These are phyloP conservation scores for Westerdykella aurantiaca DNA, from an alignment of 2,329 filamentous ascomycete species.

Conservation along the genomic window DNA sequence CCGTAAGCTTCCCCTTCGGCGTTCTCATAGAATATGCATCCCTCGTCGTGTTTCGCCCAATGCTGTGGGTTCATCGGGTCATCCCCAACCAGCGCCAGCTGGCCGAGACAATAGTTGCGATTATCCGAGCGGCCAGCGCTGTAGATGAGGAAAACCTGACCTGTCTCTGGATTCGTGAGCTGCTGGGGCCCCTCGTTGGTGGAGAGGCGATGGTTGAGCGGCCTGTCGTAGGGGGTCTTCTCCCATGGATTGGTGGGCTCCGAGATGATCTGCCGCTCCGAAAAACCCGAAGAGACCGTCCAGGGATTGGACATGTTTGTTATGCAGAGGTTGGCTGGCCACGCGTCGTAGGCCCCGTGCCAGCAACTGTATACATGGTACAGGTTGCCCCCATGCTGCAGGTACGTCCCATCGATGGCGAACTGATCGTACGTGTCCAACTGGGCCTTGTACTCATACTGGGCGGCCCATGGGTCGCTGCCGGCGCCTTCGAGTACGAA, in stretches of 20 bases:
- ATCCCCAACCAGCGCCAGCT: constrained; percentile 45
- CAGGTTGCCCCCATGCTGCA: constrained; percentile 36
- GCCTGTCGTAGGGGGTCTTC: constrained; percentile 47
- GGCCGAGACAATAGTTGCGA: constrained; percentile 49
- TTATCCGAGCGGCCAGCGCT: constrained; percentile 48
- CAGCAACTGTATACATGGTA: constrained; percentile 40
- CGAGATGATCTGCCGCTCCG: constrained; percentile 44
- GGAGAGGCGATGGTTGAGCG: constrained; percentile 42
- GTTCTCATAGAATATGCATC: constrained; percentile 49
- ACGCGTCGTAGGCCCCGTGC: constrained; percentile 43
- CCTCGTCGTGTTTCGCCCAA: constrained; percentile 45
- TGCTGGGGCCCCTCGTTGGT: constrained; percentile 50
- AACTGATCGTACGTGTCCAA: constrained; percentile 50
- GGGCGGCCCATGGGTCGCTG: constrained; percentile 42
- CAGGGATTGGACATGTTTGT: constrained; percentile 46
- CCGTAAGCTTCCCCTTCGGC: constrained; percentile 42
- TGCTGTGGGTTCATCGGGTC: constrained; percentile 47
- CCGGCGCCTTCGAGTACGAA: constrained; percentile 43
- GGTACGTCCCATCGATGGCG: constrained; percentile 51
- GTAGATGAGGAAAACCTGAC: constrained; percentile 47
- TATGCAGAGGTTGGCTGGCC: constrained; percentile 51
- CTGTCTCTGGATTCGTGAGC: constrained; percentile 43
- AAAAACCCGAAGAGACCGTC: constrained; percentile 43
- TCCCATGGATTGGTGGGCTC: constrained; percentile 47
- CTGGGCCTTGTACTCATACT: constrained; percentile 42